Base-by-base conservation (phyloP, 192 early-diverging fungal species). In the Entomortierella lignicola region DNA sequence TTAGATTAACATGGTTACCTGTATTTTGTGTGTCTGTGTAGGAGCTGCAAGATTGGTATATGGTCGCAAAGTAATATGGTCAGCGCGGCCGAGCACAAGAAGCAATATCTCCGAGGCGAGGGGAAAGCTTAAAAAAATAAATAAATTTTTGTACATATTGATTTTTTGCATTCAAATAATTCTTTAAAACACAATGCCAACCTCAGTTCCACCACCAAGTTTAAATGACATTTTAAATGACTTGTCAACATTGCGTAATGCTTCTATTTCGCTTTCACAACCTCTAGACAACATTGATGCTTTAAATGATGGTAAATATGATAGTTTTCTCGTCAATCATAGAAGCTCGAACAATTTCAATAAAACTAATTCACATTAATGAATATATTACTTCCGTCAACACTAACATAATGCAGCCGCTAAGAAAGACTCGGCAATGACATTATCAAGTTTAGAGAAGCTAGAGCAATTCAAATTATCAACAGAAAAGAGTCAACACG, bases 1-100 rank as follows among this genome's bases (percentile, higher is more conserved):
- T n/a, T n/a, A n/a, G n/a, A n/a, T n/a, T n/a, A n/a, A n/a, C n/a
- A n/a, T n/a, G n/a, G n/a, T n/a, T n/a, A n/a, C n/a, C n/a, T n/a
- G n/a, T n/a, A n/a, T n/a, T n/a, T n/a, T n/a, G n/a, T n/a, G n/a
- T 10, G 34, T 18, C 5, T 17, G 7, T 18, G 55, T 75, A 83
- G 82, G 64, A 42, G 48, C 5, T 61, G 51, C 11, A 71, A 73
- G 71, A 75, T 80, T 27, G 84, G 84, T 18, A 85, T 85, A 25
- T 89, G 88, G 88, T 86, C 81, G 7, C 66, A 72, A 13, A 77
- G 81, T 61, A 57, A 68, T 5, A 83, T 75, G 64, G 83, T 86
- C 10, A 80, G 79, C 29, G 85, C 88, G 5, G 84, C 77, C 18
- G 83, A 86, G n/a, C 88, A 89, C 66, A 89, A 89, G 71, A 81